These are phyloP conservation scores for Geosiphon pyriformis DNA, from an alignment of 192 early-diverging fungal species.

Conservation along the genomic window DNA sequence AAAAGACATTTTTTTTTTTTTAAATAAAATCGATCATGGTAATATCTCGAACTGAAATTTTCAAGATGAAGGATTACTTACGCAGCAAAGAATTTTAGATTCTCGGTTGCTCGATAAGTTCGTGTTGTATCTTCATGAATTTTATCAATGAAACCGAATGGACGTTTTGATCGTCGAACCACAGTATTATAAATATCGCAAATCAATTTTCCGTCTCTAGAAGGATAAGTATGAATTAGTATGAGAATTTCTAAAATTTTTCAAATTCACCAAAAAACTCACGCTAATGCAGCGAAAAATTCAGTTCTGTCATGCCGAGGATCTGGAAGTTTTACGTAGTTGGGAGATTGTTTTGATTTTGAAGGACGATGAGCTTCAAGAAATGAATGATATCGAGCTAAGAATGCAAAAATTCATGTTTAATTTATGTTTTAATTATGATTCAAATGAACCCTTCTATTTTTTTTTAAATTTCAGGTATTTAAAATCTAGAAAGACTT, in stretches of 20 bases:
- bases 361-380: slow-evolving; percentile 35
- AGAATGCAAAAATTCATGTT: background rate
- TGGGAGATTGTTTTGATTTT: slow-evolving; percentile 16
- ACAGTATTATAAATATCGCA: slow-evolving; percentile 48
- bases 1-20: background rate
- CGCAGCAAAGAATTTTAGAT: slow-evolving; percentile 54
- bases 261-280: slow-evolving; percentile 9
- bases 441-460: too few species aligned
- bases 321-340: slow-evolving; percentile 20
- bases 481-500: background rate
- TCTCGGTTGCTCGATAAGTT: slow-evolving; percentile 52
- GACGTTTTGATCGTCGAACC: slow-evolving; percentile 45
- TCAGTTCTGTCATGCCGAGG: slow-evolving; percentile 34
- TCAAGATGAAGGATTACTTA: slow-evolving; percentile 28
- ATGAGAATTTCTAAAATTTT: background rate
- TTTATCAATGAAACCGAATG: slow-evolving; percentile 55
- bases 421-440: background rate
- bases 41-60: background rate
- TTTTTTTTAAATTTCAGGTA: too few species aligned
- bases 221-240: background rate
- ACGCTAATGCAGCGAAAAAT: slow-evolving; percentile 46
- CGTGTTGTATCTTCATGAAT: slow-evolving; percentile 46
- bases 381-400: slow-evolving; percentile 48
- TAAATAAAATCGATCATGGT: background rate
- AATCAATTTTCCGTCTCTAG: slow-evolving; percentile 45